These are phyloP conservation scores for Penicillium manginii DNA, from an alignment of 495 filamentous ascomycete species.

Conservation along the genomic window DNA sequence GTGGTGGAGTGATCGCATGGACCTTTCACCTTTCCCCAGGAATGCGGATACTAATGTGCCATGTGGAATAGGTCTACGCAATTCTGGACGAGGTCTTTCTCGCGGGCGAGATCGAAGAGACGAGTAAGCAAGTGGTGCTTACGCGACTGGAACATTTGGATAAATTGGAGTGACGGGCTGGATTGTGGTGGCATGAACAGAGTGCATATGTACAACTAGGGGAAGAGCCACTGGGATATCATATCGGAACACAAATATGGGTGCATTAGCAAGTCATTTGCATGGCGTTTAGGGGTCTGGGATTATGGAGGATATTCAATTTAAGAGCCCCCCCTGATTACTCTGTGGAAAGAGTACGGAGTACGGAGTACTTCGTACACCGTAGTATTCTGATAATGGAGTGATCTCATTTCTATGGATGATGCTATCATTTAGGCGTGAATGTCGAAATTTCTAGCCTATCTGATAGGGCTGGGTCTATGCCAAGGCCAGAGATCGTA, in stretches of 20 bases:
- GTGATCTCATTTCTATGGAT: constrained; percentile 4
- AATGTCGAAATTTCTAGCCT: constrained; percentile 30
- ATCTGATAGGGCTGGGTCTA: constrained; percentile 8
- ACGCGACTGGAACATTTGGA: constrained; percentile 94
- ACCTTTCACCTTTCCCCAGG: background rate
- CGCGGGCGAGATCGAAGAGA: constrained; percentile 97
- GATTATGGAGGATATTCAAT: constrained; percentile 4
- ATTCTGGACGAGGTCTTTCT: constrained; percentile 98
- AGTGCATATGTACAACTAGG: no score
- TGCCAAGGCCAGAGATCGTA: constrained; percentile 28
- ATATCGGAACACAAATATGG: constrained; percentile 6
- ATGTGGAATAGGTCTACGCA: constrained; percentile 77
- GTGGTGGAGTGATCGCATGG: background rate
- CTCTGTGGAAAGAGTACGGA: background rate
- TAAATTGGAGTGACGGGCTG: constrained; percentile 75
- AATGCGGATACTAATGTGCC: constrained; percentile 8
- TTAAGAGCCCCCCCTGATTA: background rate
- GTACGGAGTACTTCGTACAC: background rate
- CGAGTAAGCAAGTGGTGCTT: constrained; percentile 95
- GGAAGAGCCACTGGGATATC: background rate
- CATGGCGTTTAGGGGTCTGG: constrained; percentile 28
- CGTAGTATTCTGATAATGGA: background rate
- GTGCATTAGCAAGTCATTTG: constrained; percentile 20
- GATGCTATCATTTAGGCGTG: constrained; percentile 25
- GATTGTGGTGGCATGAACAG: background rate